Evolutionary conservation across 176 grass and related monocot genomes (phyloP), one percentile per base, ranked within the genome.

Genomic region (Coix lacrymajobi): DNA sequence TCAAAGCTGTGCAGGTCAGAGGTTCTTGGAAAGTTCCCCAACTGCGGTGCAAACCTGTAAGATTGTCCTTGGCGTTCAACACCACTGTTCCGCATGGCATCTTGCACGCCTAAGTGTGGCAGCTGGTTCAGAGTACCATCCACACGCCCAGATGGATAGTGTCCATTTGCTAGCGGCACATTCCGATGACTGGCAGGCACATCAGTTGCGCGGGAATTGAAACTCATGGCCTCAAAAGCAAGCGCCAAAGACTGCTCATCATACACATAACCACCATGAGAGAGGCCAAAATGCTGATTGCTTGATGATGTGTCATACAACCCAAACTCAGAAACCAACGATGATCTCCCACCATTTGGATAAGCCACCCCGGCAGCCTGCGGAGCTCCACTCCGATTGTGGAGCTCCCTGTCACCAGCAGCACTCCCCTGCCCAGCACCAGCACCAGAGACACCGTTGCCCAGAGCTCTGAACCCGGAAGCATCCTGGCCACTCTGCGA

Each of bases 161-260:
- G 62, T 29, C 79, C 83, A 60, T 90, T 82, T 72, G 40, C 39
- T 24, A 41, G 78, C 46, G 33, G 65, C n/a, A 30, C 48, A 79
- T 60, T 82, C 49, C 7, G 25, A 63, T 24, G 60, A 73, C 20
- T 49, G 51, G 45, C 28, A 57, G 68, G 60, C 3, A 6, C 34
- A 86, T 79, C 66, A 83, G 25, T 19, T 30, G 69, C 57, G 6
- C 22, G 7, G 31, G 91, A 81, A 44, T 61, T 83, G 3, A 93
- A 85, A 41, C 29, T 77, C 68, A 93, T 52, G 66, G 80, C 86
- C 32, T 74, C 61, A 74, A 95, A 83, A 72, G 89, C 89, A 49
- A 62, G 85, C 75, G 78, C 22, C 30, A 98, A 36, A 0, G 80
- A 69, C 52, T 90, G 83, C 9, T 95, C 87, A 7, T 95, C 85